These are phyloP conservation scores for Persicaria tinctoria DNA, from an alignment of 148 eudicot species.

Conservation along the genomic window DNA sequence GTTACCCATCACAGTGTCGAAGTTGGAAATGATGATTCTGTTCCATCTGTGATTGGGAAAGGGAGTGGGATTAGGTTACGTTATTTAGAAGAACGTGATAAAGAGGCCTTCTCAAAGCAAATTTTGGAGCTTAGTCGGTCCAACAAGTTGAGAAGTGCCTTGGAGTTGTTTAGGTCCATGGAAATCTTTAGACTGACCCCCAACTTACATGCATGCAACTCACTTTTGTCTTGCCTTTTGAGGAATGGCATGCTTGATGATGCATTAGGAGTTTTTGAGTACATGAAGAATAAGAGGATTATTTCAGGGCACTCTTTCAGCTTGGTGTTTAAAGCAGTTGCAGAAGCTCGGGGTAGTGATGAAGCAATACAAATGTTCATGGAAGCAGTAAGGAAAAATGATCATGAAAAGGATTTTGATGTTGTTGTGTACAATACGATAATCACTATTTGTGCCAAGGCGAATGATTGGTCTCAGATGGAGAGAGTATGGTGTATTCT, in stretches of 20 bases:
- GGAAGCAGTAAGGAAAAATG: slow-evolving; percentile 27
- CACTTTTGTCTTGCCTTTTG: slow-evolving; percentile 50
- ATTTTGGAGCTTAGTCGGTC: slow-evolving; percentile 47
- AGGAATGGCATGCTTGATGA: slow-evolving; percentile 44
- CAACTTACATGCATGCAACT: slow-evolving; percentile 54
- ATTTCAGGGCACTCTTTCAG: slow-evolving; percentile 51
- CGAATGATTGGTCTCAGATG: slow-evolving; percentile 41
- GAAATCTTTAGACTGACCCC: slow-evolving; percentile 33
- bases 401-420: slow-evolving; percentile 37
- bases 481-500: slow-evolving; percentile 46
- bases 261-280: slow-evolving; percentile 40
- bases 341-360: slow-evolving; percentile 30
- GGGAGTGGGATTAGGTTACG: slow-evolving; percentile 22
- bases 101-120: slow-evolving; percentile 38
- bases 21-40: neutral
- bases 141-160: slow-evolving; percentile 46
- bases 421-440: slow-evolving; percentile 51
- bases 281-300: slow-evolving; percentile 35
- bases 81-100: slow-evolving; percentile 58
- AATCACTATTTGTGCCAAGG: slow-evolving; percentile 47
- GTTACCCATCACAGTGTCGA: neutral
- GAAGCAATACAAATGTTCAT: slow-evolving; percentile 40
- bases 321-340: slow-evolving; percentile 51
- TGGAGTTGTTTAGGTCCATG: slow-evolving; percentile 56
- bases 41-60: slow-evolving; percentile 8